phyloP scores from a whole-genome alignment of 73 alveolate genomes.

The Durusdinium trenchii region DNA sequence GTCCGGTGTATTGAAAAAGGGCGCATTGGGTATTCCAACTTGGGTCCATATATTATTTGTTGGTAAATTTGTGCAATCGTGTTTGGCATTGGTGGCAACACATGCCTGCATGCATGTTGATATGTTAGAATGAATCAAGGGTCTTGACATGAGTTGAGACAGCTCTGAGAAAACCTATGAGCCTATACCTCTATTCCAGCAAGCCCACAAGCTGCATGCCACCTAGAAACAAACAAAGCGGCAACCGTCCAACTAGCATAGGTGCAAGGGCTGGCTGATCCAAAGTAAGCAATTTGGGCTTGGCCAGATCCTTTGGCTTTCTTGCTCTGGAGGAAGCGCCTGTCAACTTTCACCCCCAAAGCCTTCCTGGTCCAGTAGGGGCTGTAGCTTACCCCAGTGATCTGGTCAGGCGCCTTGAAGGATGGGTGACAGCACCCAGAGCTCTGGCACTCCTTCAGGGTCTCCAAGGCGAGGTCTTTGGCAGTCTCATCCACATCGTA shows the following conservation, averaged over 20 bases:
- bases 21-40: too few relatives aligned
- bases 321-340: background rate
- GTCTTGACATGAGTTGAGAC: too few relatives aligned
- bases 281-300: background rate
- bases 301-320: background rate
- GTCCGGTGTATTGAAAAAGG: too few relatives aligned
- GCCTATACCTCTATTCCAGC: background rate
- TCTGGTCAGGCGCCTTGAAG: background rate
- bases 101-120: too few relatives aligned
- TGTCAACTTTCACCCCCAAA: background rate
- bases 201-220: background rate
- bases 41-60: too few relatives aligned
- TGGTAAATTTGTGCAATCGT: too few relatives aligned
- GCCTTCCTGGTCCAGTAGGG: background rate
- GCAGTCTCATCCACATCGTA: background rate
- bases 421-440: background rate
- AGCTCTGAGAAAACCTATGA: too few relatives aligned
- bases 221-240: background rate
- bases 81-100: too few relatives aligned
- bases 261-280: background rate
- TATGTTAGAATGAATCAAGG: too few relatives aligned
- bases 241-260: background rate
- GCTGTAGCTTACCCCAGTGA: background rate
- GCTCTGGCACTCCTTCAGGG: background rate
- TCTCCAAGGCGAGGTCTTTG: background rate